Evolutionary conservation across 208 protist species (phyloP).

Genomic region (Trypanosoma melophagium): DNA sequence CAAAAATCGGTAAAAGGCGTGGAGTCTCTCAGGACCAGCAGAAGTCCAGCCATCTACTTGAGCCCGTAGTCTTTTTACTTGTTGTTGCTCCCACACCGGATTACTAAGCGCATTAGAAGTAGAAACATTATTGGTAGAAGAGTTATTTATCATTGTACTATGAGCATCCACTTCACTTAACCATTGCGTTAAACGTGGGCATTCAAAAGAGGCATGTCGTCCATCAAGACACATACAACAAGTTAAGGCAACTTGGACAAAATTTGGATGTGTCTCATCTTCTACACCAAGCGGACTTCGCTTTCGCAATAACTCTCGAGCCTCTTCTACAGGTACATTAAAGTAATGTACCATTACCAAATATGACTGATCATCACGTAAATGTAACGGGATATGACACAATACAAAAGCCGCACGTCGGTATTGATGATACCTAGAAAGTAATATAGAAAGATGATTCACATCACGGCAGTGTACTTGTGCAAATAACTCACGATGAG

Average conservation of each 20-base stretch:
- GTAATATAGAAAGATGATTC: conserved; percentile 68
- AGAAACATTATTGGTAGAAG: neutral
- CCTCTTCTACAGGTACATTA: conserved; percentile 67
- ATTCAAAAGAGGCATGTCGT: conserved; percentile 71
- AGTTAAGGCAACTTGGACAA: conserved; percentile 81
- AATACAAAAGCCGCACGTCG: conserved; percentile 82
- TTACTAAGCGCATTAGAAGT: conserved; percentile 23
- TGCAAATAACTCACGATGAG: conserved; percentile 73
- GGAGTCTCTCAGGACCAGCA: conserved; percentile 76
- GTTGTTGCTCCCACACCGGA: conserved; percentile 12
- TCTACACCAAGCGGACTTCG: conserved; percentile 33
- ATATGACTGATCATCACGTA: conserved; percentile 61
- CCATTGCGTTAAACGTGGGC: conserved; percentile 67
- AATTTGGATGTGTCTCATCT: conserved; percentile 62
- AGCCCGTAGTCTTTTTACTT: conserved; percentile 45
- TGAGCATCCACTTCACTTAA: conserved; percentile 47
- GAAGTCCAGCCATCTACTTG: conserved; percentile 85
- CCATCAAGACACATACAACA: conserved; percentile 91
- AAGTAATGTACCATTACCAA: conserved; percentile 58
- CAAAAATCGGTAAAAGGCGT: conserved; percentile 80
- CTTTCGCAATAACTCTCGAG: conserved; percentile 49
- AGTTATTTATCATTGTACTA: neutral
- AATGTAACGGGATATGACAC: conserved; percentile 71
- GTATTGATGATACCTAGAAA: conserved; percentile 65
- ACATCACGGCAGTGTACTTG: conserved; percentile 44